Evolutionary conservation across 2,329 filamentous ascomycete genomes (phyloP), one percentile per base, ranked within the genome.

Genomic region (Triangularia verruculosa): DNA sequence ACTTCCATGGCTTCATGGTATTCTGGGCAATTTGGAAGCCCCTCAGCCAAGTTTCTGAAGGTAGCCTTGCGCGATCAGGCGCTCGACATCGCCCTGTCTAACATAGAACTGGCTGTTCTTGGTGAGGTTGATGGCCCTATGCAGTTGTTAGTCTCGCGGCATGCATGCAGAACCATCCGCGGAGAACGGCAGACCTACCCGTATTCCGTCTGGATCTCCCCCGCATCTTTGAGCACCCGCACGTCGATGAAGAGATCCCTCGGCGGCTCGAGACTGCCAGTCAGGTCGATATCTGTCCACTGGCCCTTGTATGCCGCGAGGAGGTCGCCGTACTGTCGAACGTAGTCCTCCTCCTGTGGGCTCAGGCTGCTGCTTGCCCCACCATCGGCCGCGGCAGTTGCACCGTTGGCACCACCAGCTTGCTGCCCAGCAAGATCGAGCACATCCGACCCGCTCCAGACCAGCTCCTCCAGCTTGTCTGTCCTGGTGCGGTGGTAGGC

Each of bases 101-200:
- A 99, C 95, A 73, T 96, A 98, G 74, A 99, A 96, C 74, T 99
- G 95, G 73, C 93, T 97, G 77, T 99, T 98, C 78, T 96, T 98
- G 39, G 93, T 97, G 79, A 99, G 83, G 65, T 91, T 98, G 72
- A 99, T 97, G 12, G 93, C 91, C 15, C 93, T 97, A 57, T 8
- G 67, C 57, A 63, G 69, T 72, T 68, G 68, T 74, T 71, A 69
- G 65, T 59, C 32, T 47, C 43, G 24, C 43, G 20, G 47, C 15
- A 25, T 27, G 9, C 27, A 51, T 61, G 43, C 28, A 28, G 17
- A 12, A 57, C 12, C 63, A 30, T 51, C 57, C 57, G 39, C 39
- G 39, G 20, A 43, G 39, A 25, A 13, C 32, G 27, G 47, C n/a
- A 61, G 62, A 24, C 89, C 77, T 83, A 96, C 90, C 95, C 95